These are phyloP conservation scores for Brassica rapa DNA, from an alignment of 345 rosid species.

Conservation along the genomic window DNA sequence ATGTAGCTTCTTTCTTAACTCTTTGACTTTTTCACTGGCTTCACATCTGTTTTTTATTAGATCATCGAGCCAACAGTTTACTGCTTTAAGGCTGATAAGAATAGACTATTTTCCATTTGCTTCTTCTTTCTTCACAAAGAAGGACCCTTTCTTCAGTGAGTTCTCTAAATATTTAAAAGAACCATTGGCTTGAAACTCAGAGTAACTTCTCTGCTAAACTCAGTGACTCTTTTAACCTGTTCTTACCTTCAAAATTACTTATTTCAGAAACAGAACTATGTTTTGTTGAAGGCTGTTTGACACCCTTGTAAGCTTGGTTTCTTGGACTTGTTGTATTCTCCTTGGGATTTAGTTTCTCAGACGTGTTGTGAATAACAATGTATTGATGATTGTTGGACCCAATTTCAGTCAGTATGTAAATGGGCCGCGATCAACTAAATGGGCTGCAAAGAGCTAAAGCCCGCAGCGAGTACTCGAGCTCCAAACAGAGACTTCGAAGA, in stretches of 20 bases:
- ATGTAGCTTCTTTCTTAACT: slow-evolving; percentile 48
- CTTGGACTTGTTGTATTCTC: slow-evolving; percentile 27
- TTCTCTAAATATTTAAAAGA: slow-evolving; percentile 52
- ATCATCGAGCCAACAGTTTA: slow-evolving; percentile 51
- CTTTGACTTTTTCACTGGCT: slow-evolving; percentile 40
- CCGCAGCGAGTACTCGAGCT: too few relatives aligned
- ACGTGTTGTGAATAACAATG: neutral
- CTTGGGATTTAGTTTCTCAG: slow-evolving; percentile 29
- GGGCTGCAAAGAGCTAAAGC: too few relatives aligned
- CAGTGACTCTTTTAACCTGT: slow-evolving; percentile 29
- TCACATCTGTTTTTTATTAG: slow-evolving; percentile 28
- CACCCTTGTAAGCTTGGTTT: slow-evolving; percentile 23
- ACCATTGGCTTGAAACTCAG: slow-evolving; percentile 49
- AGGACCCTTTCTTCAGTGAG: slow-evolving; percentile 40
- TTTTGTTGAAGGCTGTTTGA: slow-evolving; percentile 22
- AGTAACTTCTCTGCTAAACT: slow-evolving; percentile 48
- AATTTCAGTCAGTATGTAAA: too few relatives aligned
- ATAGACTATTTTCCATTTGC: too few relatives aligned
- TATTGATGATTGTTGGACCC: neutral
- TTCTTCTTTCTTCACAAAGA: slow-evolving; percentile 13
- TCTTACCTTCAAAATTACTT: neutral
- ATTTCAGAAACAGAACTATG: slow-evolving; percentile 17
- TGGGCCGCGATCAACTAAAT: too few relatives aligned
- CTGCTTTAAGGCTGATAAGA: slow-evolving; percentile 36
- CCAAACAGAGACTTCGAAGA: too few relatives aligned